A percentile compares a stretch with the other conserved stretches of the same genome.
Evolutionary conservation across 805 yeast genomes (phyloP).

Genomic region (Candida hungchunana): DNA sequence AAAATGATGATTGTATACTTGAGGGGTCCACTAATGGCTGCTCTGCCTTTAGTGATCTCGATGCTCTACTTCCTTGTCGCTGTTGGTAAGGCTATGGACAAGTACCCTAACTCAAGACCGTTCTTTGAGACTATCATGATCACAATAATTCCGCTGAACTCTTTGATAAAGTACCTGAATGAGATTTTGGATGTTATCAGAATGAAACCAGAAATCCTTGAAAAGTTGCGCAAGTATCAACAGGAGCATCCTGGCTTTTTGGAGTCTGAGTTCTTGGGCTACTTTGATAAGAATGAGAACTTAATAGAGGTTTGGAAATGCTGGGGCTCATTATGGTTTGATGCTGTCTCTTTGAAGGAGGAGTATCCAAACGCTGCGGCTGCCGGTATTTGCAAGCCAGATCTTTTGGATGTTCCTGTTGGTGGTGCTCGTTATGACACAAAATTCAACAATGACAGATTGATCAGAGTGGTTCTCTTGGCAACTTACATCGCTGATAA

Average conservation of each 20-base stretch:
- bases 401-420: conserved; percentile 58
- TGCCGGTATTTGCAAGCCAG: conserved; percentile 54
- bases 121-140: conserved; percentile 49
- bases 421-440: conserved; percentile 52
- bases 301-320: conserved; percentile 79
- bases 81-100: conserved; percentile 50
- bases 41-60: conserved; percentile 69
- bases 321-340: conserved; percentile 84
- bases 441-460: conserved; percentile 42
- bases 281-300: conserved; percentile 55
- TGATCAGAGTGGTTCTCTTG: conserved; percentile 46
- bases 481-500: conserved; percentile 48
- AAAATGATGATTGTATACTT: conserved; percentile 62
- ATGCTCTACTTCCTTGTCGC: conserved; percentile 73
- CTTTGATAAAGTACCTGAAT: conserved; percentile 59
- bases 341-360: conserved; percentile 47
- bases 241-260: conserved; percentile 17
- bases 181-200: conserved; percentile 40
- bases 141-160: conserved; percentile 65
- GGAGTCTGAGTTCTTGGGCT: conserved; percentile 32
- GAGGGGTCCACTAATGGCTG: conserved; percentile 61
- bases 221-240: neutral
- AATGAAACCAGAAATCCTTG: conserved; percentile 10
- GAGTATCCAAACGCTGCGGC: conserved; percentile 46
- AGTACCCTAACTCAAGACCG: conserved; percentile 40